Base-by-base conservation (phyloP, 352 stramenopile genomes). In the Phytopythium helicoides region DNA sequence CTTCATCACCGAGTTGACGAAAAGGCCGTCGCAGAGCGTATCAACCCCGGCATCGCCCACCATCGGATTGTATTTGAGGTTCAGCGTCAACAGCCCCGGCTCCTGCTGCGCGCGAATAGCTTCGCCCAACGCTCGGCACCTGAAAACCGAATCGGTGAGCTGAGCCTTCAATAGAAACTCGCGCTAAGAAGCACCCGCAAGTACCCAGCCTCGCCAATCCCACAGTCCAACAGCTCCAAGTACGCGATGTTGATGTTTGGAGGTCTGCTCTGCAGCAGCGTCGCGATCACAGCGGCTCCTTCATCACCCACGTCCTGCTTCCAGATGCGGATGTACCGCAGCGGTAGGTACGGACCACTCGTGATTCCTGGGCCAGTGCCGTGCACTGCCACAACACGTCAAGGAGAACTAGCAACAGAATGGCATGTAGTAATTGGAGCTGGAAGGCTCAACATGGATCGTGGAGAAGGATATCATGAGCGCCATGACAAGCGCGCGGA, bases 251-350 rank as follows among this genome's bases (percentile, higher is more conserved):
- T 90, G 22, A 89, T 66, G 9, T 62, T 61, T 18, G 79, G 76
- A 6, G 68, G 53, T 10, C 68, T 47, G 7, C 60, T 66, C 19
- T 69, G 64, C 19, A 90, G 38, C 19, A 88, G 48, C 22, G 57
- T 73, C 23, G 75, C 81, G 39, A 94, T 84, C 25, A 73, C 79
- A 22, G 67, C 67, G 4, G 67, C 75, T 47, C 83, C 83, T 66
- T 93, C 83, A 51, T 93, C 68, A 4, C 76, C 81, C 45, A 93
- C 66, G 45, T 87, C 73, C 41, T 93, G 81, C 49, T 88, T 86
- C 83, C 83, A 93, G 22, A 93, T 81, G 26, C 81, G 83, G 52
- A 92, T 85, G 61, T 82, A 91, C 10, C 74, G 71, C 14, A 94
- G 54, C 19, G 86, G 76, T 25, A 57, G 66, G 56, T 92, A 94